Evolutionary conservation across 805 yeast species (phyloP).

Genomic region (Kregervanrija pseudodelftensis): DNA sequence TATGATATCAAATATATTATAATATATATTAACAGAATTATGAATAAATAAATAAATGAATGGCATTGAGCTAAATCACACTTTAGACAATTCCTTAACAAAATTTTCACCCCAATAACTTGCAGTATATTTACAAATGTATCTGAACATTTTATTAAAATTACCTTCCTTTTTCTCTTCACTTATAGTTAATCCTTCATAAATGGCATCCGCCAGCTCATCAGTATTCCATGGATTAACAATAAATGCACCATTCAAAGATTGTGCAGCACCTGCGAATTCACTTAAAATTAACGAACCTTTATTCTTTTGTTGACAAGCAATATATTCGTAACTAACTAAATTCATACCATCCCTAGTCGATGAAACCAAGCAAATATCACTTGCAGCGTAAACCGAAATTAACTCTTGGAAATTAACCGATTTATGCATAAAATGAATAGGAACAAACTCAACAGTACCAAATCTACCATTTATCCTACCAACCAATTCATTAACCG

Average conservation of each 20-base stretch:
- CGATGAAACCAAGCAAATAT: slow-evolving; percentile 86
- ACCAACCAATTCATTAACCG: slow-evolving; percentile 94
- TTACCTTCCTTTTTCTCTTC: slow-evolving; percentile 73
- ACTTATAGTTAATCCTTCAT: slow-evolving; percentile 80
- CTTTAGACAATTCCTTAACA: slow-evolving; percentile 63
- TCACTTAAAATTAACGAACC: slow-evolving; percentile 88
- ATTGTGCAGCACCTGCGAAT: slow-evolving; percentile 99
- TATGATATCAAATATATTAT: too few species aligned
- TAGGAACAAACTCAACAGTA: slow-evolving; percentile 94
- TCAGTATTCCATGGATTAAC: slow-evolving; percentile 99
- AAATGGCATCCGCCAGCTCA: slow-evolving; percentile 78
- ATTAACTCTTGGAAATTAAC: slow-evolving; percentile 88
- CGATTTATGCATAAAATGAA: slow-evolving; percentile 91
- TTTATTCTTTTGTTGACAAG: slow-evolving; percentile 76
- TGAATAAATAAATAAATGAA: not conserved
- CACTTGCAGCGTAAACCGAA: slow-evolving; percentile 77
- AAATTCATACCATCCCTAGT: slow-evolving; percentile 99
- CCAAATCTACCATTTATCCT: slow-evolving; percentile 95
- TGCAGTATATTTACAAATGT: slow-evolving; percentile 89
- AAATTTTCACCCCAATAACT: slow-evolving; percentile 97
- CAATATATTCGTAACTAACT: slow-evolving; percentile 93
- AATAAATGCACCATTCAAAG: slow-evolving; percentile 85
- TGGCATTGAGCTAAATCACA: slow-evolving; percentile 2
- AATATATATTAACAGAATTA: too few species aligned
- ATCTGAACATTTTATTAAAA: slow-evolving; percentile 76